Evolutionary conservation across 1,284 basidiomycete species (phyloP), one percentile per base, ranked within the genome.

Genomic region (Apiotrichum veenhuisii): DNA sequence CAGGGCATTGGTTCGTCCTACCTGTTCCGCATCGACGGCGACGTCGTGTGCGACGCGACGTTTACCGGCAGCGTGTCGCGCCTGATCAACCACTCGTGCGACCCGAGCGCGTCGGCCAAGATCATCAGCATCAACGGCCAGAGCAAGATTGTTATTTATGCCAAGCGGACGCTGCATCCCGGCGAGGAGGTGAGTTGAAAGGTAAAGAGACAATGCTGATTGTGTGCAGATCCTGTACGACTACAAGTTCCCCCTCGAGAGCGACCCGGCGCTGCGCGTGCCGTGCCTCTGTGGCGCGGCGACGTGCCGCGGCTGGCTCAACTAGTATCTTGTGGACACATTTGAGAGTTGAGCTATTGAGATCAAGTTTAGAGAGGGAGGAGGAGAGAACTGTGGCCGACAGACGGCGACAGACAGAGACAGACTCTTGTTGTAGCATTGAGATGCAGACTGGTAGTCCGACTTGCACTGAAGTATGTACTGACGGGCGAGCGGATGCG

Each of bases 11-110:
- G 93, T 18, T 91, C 88, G 71, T 92, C 89, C 71, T 97, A 97
- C 78, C 81, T 97, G 41, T 97, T 97, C 78, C 82, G 91, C 61
- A 91, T 94, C 63, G 90, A 94, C 73, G 89, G 91, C 70, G 90
- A 94, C 72, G 78, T 90, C 61, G 90, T 94, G 58, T 95, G 98
- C 71, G 95, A 98, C 79, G 95, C 95, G 4, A 98, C 95, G 57
- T 95, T 95, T 84, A 96, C 94, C 80, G 95, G 95, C 34, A 96
- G 94, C 77, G 87, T 98, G 71, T 94, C 91, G 89, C 90, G 92
- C 42, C 78, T 96, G 63, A 96, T 96, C 77, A 97, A 97, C 76
- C 95, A 98, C 74, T 97, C 80, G 41, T 99, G 95, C 74, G 91
- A 94, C 71, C 95, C 95, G 9, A 97, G 96, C 68, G 97, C 94